Evolutionary conservation across 1,284 basidiomycete species (phyloP), one percentile per base, ranked within the genome.

Genomic region (Microbotryomycetes sp.): DNA sequence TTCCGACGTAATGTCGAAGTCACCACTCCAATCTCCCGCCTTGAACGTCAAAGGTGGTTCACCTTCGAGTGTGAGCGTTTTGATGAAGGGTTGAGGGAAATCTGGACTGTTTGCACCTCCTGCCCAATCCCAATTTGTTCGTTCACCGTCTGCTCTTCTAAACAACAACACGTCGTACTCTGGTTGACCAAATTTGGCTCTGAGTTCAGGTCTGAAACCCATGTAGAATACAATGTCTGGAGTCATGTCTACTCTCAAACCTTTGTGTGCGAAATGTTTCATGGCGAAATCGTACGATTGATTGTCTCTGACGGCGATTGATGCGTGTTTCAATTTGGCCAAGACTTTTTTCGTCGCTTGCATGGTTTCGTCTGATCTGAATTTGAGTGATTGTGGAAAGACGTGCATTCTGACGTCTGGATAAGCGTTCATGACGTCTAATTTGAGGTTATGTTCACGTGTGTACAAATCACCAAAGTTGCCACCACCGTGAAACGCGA

Each of bases 401-500:
- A 51, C 49, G 49, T 51, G 49, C 49, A 51, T 51, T 6, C 49
- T 23, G 1, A 28, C 29, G 25, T 51, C 49, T 23, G 49, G 49
- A 28, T 26, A 51, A 19, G 49, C 29, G 26, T 22, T 26, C 49
- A 51, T 51, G 49, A 51, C 49, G 49, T 51, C 49, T 6, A 51
- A 28, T 16, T 51, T 51, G 19, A 51, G 49, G 26, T 19, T 29
- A 29, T 51, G 49, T 16, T 51, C 49, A 28, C 49, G 49, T 4
- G 49, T 51, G 49, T 51, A 51, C 23, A 51, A 28, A 28, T 51
- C 49, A 28, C 49, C 49, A 29, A 51, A 51, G 49, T 51, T 51
- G 12, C 49, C 49, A 19, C 49, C 49, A 19, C 49, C 49, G 49
- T 51, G 49, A 29, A 51, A 51, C 23, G 29, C 49, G 49, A 51